Conservation (phyloP, 345 rosid species). For the Excoecaria cochinchinensis region DNA sequence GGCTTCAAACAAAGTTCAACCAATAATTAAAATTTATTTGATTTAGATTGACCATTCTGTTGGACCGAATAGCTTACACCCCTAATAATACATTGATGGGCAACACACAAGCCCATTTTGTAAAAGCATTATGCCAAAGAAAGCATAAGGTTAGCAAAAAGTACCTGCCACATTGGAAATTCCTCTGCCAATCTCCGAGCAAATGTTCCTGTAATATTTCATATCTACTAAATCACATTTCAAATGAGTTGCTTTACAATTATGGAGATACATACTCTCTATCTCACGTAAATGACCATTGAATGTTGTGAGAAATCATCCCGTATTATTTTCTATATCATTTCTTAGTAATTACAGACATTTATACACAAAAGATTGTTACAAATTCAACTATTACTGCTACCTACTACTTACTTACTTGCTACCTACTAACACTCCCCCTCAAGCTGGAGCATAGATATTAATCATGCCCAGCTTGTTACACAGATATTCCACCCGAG, state of each 20-base stretch:
- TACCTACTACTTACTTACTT: too few species aligned
- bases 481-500: too few species aligned
- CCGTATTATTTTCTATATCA: too few species aligned
- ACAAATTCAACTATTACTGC: too few species aligned
- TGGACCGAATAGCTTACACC: neutral
- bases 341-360: too few species aligned
- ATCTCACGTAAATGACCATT: neutral
- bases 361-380: too few species aligned
- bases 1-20: too few species aligned
- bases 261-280: neutral
- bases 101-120: neutral
- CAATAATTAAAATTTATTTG: neutral
- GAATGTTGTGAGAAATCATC: too few species aligned
- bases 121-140: neutral
- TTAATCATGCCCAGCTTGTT: too few species aligned
- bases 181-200: constrained; percentile 77
- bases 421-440: too few species aligned
- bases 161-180: constrained; percentile 95
- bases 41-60: neutral
- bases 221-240: neutral
- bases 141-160: constrained; percentile 3
- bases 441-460: too few species aligned
- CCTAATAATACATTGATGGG: neutral
- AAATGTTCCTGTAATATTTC: constrained; percentile 63
- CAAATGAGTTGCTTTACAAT: neutral